phyloP scores from a whole-genome alignment of 2,329 filamentous ascomycete genomes.

The Talaromyces sp. region DNA sequence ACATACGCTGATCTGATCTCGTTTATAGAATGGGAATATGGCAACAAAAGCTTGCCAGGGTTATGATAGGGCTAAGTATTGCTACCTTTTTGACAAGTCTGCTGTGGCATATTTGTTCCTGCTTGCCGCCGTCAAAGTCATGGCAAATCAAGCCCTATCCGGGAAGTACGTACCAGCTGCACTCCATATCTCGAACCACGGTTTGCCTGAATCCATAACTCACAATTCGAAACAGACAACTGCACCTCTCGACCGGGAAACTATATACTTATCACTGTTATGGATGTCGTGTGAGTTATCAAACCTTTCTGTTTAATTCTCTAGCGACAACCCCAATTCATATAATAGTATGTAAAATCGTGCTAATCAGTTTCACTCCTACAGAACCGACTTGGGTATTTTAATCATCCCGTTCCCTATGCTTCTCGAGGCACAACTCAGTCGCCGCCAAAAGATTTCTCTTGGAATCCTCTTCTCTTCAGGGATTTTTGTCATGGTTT shows the following conservation, averaged over 20 bases:
- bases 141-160: constrained; percentile 18
- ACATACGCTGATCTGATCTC: not conserved
- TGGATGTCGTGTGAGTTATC: not conserved
- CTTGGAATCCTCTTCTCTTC: constrained; percentile 16
- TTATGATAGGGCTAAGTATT: constrained; percentile 2
- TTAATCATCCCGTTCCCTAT: constrained; percentile 17
- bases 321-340: not conserved
- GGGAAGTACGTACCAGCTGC: not conserved
- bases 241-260: not conserved
- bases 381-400: constrained; percentile 17
- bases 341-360: not conserved
- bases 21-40: constrained; percentile 14
- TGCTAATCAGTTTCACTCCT: not conserved
- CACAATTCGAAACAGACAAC: not conserved
- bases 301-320: not conserved
- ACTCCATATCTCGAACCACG: not conserved
- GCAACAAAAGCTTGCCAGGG: constrained; percentile 14
- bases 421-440: constrained; percentile 15
- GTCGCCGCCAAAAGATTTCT: constrained; percentile 15
- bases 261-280: not conserved
- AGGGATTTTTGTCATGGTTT: constrained; percentile 19
- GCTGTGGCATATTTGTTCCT: constrained; percentile 15
- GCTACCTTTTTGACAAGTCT: constrained; percentile 14
- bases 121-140: constrained; percentile 10
- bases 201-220: not conserved